Base-by-base conservation (phyloP, 2,329 filamentous ascomycete species). In the Xylariomycetidae sp. region DNA sequence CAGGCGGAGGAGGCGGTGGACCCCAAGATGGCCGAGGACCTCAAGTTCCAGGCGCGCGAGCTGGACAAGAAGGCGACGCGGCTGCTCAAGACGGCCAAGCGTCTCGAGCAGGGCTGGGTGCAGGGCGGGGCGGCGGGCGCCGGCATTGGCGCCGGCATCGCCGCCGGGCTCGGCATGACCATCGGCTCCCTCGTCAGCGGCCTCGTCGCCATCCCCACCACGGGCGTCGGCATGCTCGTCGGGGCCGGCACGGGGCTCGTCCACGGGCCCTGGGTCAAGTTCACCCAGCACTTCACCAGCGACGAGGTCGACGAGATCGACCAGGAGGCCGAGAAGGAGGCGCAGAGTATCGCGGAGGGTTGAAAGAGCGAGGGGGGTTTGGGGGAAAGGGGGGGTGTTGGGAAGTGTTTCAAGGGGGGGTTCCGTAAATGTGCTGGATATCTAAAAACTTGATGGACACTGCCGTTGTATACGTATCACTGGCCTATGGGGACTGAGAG, bases 261-360 rank as follows among this genome's bases (percentile, higher is more conserved):
- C 4, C 55, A 58, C 20, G 55, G 55, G 3, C 55, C 54, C 10
- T 57, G 55, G 55, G 48, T 58, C 14, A 56, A 54, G 40, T 53
- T 57, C 17, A 49, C 49, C n/a, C 29, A 56, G 15, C 46, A 35
- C 5, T 50, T 54, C 23, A 50, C 42, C 13, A 49, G 50, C 47
- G 48, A 53, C 16, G 51, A 54, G 16, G 50, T 50, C 2, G 44
- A 47, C 12, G 44, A 53, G 34, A 56, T 56, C 19, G 53, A 53
- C 23, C 36, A 33, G 22, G 46, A 51, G 16, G 53, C 50, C 6
- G 51, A 53, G 30, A 43, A 45, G 31, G 51, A 54, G 19, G 53
- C 51, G 6, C 36, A 36, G 17, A 28, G 33, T 15, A 41, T 55
- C 14, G 38, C 42, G 7, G 36, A 38, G 14, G 30, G 31, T 16